Conservation (phyloP, 139 green algal genomes). For the Chlorella sp. region DNA sequence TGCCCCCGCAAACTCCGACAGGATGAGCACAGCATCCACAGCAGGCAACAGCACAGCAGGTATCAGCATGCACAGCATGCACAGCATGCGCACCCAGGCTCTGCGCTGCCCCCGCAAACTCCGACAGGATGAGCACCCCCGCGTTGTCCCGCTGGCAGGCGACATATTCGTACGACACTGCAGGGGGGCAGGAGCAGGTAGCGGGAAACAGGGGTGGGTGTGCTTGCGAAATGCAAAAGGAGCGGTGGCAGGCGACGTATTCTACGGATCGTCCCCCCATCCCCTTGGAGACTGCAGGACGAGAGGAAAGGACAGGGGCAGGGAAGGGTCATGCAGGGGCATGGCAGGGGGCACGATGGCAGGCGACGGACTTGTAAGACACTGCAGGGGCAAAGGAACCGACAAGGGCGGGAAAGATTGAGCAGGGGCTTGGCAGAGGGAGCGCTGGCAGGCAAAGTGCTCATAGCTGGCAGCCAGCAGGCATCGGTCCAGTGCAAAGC, state of each 20-base stretch:
- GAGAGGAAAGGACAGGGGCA: too few species aligned
- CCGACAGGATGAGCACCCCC: slow-evolving; percentile 95
- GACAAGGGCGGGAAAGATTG: too few species aligned
- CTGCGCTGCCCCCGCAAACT: slow-evolving; percentile 98
- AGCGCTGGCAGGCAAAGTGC: too few species aligned
- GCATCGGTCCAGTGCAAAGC: too few species aligned
- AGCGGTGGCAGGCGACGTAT: not conserved
- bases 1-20: not conserved
- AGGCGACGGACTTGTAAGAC: slow-evolving; percentile 90
- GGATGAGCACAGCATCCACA: not conserved
- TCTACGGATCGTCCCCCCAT: not conserved
- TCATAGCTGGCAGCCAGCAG: too few species aligned
- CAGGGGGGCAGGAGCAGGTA: not conserved
- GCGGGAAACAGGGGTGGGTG: too few species aligned
- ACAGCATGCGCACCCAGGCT: slow-evolving; percentile 56
- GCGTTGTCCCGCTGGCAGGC: slow-evolving; percentile 88
- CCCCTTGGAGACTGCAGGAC: too few species aligned
- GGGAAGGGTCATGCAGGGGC: too few species aligned
- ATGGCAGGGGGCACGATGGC: too few species aligned
- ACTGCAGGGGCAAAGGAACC: too few species aligned
- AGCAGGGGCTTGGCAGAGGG: too few species aligned
- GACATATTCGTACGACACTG: slow-evolving; percentile 91
- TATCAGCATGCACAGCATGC: not conserved
- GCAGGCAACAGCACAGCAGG: too few species aligned
- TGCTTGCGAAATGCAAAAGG: not conserved